Evolutionary conservation across 257 asterid genomes (phyloP).

Genomic region (Thymus mandschuricus): DNA sequence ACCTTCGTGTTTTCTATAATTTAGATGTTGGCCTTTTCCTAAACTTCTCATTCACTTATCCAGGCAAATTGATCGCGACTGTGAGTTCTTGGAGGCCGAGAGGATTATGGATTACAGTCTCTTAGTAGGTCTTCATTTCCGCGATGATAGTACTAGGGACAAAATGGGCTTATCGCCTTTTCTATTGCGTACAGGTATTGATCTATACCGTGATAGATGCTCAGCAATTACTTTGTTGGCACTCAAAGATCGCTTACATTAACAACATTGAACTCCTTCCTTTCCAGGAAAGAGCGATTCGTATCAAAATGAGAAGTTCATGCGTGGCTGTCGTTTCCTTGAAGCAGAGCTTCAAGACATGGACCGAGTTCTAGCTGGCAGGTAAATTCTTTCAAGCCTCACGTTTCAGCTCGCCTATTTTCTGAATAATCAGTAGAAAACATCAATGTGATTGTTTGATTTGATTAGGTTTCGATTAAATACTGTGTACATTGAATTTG

Average conservation of each 20-base stretch:
- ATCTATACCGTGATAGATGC: not conserved
- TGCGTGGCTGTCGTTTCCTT: slow-evolving; percentile 95
- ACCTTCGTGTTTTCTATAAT: not conserved
- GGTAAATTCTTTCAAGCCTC: slow-evolving; percentile 46
- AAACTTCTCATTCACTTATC: not conserved
- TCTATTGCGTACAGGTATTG: slow-evolving; percentile 74
- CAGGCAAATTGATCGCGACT: slow-evolving; percentile 79
- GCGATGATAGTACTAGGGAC: slow-evolving; percentile 56
- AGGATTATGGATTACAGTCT: slow-evolving; percentile 91
- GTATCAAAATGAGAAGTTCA: slow-evolving; percentile 74
- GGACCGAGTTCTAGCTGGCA: slow-evolving; percentile 87
- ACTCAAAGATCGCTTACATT: slow-evolving; percentile 21
- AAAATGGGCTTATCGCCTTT: slow-evolving; percentile 77
- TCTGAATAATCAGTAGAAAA: slow-evolving; percentile 7
- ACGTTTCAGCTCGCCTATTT: not conserved
- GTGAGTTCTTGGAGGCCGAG: slow-evolving; percentile 85
- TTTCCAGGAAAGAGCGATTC: slow-evolving; percentile 75
- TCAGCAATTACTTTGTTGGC: slow-evolving; percentile 44
- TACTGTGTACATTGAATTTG: slow-evolving; percentile 38
- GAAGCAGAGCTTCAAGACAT: slow-evolving; percentile 97
- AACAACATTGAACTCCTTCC: slow-evolving; percentile 28
- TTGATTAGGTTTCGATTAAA: slow-evolving; percentile 36
- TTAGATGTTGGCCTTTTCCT: not conserved
- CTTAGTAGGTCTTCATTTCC: slow-evolving; percentile 81
- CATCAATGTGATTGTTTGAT: slow-evolving; percentile 14